Percentiles rank a stretch among this genome's conserved stretches.
Conservation (phyloP, 1,139 yeast genomes). For the Lodderomyces metapsilosis region DNA sequence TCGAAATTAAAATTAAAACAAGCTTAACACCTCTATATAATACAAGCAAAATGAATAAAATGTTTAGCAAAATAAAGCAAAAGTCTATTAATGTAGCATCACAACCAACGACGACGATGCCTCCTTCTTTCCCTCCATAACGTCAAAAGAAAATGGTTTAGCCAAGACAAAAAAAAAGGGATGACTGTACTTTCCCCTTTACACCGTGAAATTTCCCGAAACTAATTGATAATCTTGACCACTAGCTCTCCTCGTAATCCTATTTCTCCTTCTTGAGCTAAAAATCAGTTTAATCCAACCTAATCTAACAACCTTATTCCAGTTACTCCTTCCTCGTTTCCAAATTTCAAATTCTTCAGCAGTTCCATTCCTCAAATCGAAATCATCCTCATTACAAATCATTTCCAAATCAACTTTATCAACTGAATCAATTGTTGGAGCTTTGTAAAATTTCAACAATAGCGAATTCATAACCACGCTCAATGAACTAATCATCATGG, state of each 20-base stretch:
- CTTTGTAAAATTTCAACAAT: conserved; percentile 60
- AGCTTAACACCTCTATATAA: too few relatives aligned
- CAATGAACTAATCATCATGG: conserved; percentile 91
- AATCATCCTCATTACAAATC: conserved; percentile 18
- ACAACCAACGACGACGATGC: not conserved
- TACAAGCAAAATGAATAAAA: too few relatives aligned
- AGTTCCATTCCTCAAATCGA: conserved; percentile 31
- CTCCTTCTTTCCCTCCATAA: not conserved
- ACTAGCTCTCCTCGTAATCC: conserved; percentile 1
- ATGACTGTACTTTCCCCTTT: too few relatives aligned
- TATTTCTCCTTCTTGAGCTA: not conserved
- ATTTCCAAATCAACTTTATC: conserved; percentile 23
- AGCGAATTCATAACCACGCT: conserved; percentile 86
- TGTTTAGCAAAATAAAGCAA: too few relatives aligned
- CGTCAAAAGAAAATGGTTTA: not conserved
- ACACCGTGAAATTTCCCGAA: conserved; percentile 7
- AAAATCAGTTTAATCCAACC: not conserved
- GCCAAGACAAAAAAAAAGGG: too few relatives aligned
- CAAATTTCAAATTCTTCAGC: conserved; percentile 29
- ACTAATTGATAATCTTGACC: conserved; percentile 12
- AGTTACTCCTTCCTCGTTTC: conserved; percentile 19
- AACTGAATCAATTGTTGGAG: conserved; percentile 29
- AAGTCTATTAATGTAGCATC: too few relatives aligned
- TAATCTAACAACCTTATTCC: not conserved
- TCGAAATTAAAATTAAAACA: too few relatives aligned